These are phyloP conservation scores for Aspergillus jensenii DNA, from an alignment of 2,329 filamentous ascomycete species.

Conservation along the genomic window DNA sequence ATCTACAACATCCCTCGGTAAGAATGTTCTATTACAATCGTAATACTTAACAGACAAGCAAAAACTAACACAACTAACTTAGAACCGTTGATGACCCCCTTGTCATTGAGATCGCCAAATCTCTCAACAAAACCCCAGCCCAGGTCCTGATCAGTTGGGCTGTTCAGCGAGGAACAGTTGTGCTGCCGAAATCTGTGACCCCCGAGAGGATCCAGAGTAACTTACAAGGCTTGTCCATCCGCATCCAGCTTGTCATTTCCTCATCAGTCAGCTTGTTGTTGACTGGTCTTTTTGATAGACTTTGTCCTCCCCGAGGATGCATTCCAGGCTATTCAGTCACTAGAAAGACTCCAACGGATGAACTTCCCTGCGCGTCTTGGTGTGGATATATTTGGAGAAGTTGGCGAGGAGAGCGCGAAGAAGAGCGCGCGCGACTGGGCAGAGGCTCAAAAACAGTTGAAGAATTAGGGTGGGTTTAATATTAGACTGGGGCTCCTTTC, in stretches of 20 bases:
- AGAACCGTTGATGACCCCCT: constrained; percentile 17
- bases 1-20: constrained; percentile 20
- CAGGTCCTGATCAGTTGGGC: constrained; percentile 18
- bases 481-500: too few species aligned
- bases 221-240: constrained; percentile 9
- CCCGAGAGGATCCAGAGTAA: constrained; percentile 17
- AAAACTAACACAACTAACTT: neutral
- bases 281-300: constrained; percentile 1
- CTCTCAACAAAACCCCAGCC: constrained; percentile 11
- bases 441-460: constrained; percentile 12
- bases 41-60: neutral
- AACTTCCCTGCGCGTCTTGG: constrained; percentile 17
- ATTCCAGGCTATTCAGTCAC: constrained; percentile 13
- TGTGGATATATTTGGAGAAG: constrained; percentile 18
- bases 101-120: constrained; percentile 12
- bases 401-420: constrained; percentile 14
- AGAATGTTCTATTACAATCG: neutral
- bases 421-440: constrained; percentile 16
- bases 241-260: too few species aligned
- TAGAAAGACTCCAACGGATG: constrained; percentile 17
- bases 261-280: neutral
- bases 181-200: constrained; percentile 18
- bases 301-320: constrained; percentile 16
- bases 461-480: neutral
- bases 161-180: constrained; percentile 16